Percentiles rank a stretch among this genome's conserved stretches.
Conservation (phyloP, 2,329 filamentous ascomycete genomes). For the Sporothrix brasiliensis region DNA sequence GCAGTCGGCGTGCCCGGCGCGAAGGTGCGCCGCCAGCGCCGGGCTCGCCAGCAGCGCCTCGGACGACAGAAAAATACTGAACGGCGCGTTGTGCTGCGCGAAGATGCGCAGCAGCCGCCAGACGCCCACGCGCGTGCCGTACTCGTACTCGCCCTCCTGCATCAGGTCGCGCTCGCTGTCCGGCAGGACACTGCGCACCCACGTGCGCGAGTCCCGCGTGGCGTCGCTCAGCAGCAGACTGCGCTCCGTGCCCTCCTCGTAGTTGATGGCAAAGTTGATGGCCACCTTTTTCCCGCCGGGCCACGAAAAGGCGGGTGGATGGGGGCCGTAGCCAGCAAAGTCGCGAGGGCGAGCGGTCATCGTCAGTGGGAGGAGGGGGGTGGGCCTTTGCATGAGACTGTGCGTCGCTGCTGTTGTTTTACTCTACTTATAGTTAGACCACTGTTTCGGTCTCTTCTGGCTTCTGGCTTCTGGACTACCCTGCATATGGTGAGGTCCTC, state of each 20-base stretch:
- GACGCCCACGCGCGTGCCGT: slow-evolving; percentile 31
- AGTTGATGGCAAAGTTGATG: slow-evolving; percentile 33
- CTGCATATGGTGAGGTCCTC: too few species aligned
- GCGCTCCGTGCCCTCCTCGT: slow-evolving; percentile 31
- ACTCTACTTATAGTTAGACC: too few species aligned
- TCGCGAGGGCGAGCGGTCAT: slow-evolving; percentile 13
- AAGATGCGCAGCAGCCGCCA: slow-evolving; percentile 31
- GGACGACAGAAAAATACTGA: not conserved
- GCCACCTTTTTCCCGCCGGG: slow-evolving; percentile 28
- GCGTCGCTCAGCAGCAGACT: slow-evolving; percentile 27
- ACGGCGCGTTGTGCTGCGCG: slow-evolving; percentile 8
- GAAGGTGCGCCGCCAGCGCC: not conserved
- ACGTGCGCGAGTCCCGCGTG: slow-evolving; percentile 30
- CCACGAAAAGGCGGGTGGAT: slow-evolving; percentile 26
- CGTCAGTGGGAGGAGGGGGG: too few species aligned
- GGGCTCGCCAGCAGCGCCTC: not conserved
- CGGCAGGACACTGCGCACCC: slow-evolving; percentile 27
- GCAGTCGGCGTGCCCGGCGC: slow-evolving; percentile 22
- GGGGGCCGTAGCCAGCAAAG: slow-evolving; percentile 9
- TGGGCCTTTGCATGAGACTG: too few species aligned
- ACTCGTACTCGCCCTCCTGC: slow-evolving; percentile 33
- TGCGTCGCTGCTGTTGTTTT: too few species aligned
- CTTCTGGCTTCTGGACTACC: too few species aligned
- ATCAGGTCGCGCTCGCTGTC: slow-evolving; percentile 30
- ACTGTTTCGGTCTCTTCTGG: too few species aligned